Percentiles rank a stretch among this genome's conserved stretches.
Evolutionary conservation across 2,329 filamentous ascomycete species (phyloP).

Genomic region (Metarhizium rileyi): DNA sequence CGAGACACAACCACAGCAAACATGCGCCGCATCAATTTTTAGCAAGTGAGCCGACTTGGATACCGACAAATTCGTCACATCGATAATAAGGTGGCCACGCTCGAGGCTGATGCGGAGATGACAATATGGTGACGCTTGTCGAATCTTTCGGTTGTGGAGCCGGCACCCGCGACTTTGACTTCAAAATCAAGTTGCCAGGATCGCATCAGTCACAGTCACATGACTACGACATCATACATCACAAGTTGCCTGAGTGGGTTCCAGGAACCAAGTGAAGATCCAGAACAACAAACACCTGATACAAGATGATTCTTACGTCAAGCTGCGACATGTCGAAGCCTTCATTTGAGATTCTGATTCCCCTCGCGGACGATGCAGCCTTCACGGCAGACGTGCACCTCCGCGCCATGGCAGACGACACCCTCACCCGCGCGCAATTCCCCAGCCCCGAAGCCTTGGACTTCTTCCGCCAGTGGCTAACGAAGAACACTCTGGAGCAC

Average conservation of each 20-base stretch:
- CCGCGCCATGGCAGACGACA: conserved; percentile 28
- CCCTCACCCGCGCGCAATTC: conserved; percentile 30
- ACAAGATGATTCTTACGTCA: too few species aligned
- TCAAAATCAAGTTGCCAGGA: not conserved
- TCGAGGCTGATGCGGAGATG: not conserved
- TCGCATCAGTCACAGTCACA: not conserved
- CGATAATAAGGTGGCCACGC: too few species aligned
- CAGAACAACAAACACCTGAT: too few species aligned
- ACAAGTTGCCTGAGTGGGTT: too few species aligned
- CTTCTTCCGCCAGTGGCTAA: conserved; percentile 21
- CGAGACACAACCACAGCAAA: too few species aligned
- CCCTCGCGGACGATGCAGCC: conserved; percentile 15
- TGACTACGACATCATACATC: not conserved
- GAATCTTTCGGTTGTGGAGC: not conserved
- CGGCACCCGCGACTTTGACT: not conserved
- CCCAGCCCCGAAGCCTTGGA: conserved; percentile 21
- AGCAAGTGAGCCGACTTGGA: too few species aligned
- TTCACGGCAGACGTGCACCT: conserved; percentile 24
- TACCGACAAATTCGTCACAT: too few species aligned
- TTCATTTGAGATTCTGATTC: conserved; percentile 16
- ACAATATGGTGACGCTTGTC: not conserved
- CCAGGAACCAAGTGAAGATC: too few species aligned
- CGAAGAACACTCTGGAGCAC: conserved; percentile 20
- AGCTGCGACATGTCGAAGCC: conserved; percentile 1
- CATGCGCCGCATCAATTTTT: too few species aligned